phyloP scores from a whole-genome alignment of 2,329 filamentous ascomycete genomes.

The Paraphaeosphaeria minitans region DNA sequence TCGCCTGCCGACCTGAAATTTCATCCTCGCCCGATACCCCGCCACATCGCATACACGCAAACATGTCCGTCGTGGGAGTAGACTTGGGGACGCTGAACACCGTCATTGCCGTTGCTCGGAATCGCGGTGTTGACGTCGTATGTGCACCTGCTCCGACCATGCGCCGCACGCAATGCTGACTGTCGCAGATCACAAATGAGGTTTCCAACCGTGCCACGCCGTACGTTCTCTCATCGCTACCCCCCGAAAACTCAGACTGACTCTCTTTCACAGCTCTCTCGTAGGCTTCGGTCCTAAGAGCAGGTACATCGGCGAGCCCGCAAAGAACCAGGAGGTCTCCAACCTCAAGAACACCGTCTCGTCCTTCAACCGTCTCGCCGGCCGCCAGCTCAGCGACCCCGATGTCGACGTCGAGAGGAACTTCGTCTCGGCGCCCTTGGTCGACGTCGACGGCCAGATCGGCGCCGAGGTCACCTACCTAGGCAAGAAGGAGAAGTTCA shows the following conservation, averaged over 20 bases:
- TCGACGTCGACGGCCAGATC: conserved; percentile 91
- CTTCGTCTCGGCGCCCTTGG: conserved; percentile 81
- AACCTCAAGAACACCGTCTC: conserved; percentile 99
- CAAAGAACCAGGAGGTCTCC: conserved; percentile 98
- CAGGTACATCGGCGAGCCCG: conserved; percentile 91
- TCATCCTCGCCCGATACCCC: conserved; percentile 29
- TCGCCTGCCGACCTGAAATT: conserved; percentile 15
- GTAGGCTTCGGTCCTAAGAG: conserved; percentile 94
- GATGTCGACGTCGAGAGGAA: conserved; percentile 93
- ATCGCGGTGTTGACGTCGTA: conserved; percentile 98
- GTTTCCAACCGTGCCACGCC: conserved; percentile 98
- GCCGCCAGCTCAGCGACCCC: conserved; percentile 84
- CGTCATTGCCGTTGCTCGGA: conserved; percentile 95
- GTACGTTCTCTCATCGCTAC: conserved; percentile 65
- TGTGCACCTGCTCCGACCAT: conserved; percentile 52
- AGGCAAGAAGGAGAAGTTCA: conserved; percentile 94
- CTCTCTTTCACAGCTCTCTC: conserved; percentile 68
- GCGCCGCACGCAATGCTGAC: conserved; percentile 35
- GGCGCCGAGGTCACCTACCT: conserved; percentile 92
- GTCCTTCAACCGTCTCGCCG: conserved; percentile 89
- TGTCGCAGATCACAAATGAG: conserved; percentile 88
- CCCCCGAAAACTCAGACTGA: conserved; percentile 14
- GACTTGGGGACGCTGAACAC: conserved; percentile 98
- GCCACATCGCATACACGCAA: conserved; percentile 38
- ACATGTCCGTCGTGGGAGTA: conserved; percentile 73